Evolutionary conservation across 1,284 basidiomycete genomes (phyloP).

Genomic region (Takashimella tepidaria): DNA sequence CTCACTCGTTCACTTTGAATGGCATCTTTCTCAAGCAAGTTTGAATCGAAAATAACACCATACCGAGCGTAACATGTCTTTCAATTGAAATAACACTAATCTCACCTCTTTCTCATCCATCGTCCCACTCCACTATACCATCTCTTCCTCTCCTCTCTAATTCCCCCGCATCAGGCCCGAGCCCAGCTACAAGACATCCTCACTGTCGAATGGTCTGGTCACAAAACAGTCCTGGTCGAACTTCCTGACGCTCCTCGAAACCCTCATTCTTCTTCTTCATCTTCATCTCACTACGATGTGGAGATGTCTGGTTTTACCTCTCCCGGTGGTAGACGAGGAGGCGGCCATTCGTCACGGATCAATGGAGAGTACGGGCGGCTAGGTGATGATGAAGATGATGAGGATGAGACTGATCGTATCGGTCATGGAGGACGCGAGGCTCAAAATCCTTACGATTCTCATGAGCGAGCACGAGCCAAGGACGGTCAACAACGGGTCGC

Average conservation of each 20-base stretch:
- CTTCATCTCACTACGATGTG: slow-evolving; percentile 14
- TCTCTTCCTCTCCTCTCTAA: background rate
- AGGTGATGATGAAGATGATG: slow-evolving; percentile 23
- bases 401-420: background rate
- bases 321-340: slow-evolving; percentile 2
- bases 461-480: too few species aligned
- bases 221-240: slow-evolving; percentile 41
- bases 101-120: too few species aligned
- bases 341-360: too few species aligned
- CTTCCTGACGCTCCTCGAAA: slow-evolving; percentile 22
- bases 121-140: background rate
- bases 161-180: background rate
- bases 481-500: too few species aligned
- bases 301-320: slow-evolving; percentile 25
- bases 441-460: too few species aligned
- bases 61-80: too few species aligned
- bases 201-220: slow-evolving; percentile 41
- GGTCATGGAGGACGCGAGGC: background rate
- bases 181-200: slow-evolving; percentile 34
- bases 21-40: too few species aligned
- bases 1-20: too few species aligned
- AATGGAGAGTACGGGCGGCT: slow-evolving; percentile 28
- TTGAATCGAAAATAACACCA: too few species aligned
- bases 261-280: too few species aligned
- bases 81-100: too few species aligned